phyloP scores from a whole-genome alignment of 805 yeast genomes.

The Candida anglica region DNA sequence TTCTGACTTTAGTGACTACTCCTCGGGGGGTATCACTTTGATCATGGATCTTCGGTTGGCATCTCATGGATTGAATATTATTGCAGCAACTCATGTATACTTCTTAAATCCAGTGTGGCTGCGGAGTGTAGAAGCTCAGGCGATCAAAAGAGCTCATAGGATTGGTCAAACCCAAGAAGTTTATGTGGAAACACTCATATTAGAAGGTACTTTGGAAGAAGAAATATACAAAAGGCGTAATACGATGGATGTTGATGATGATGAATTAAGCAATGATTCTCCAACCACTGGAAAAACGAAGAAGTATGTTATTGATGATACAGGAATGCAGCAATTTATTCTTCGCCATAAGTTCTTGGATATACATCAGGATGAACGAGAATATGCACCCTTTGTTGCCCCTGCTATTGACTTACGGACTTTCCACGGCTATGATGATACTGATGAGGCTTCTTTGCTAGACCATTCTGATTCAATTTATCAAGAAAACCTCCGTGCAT shows the following conservation, averaged over 20 bases:
- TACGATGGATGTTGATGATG: conserved; percentile 10
- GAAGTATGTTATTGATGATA: conserved; percentile 52
- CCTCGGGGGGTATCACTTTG: conserved; percentile 46
- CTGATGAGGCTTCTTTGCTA: conserved; percentile 10
- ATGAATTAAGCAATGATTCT: conserved; percentile 9
- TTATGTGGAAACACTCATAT: conserved; percentile 61
- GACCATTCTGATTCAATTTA: conserved; percentile 16
- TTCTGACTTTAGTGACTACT: conserved; percentile 42
- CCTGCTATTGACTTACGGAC: conserved; percentile 10
- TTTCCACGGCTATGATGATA: too few relatives aligned
- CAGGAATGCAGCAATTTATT: conserved; percentile 54
- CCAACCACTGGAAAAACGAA: conserved; percentile 7
- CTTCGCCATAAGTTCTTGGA: conserved; percentile 46
- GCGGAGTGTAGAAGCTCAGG: conserved; percentile 67
- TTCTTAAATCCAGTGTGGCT: conserved; percentile 74
- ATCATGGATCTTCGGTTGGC: conserved; percentile 68
- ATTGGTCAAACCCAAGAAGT: conserved; percentile 68
- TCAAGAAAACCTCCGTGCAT: conserved; percentile 8
- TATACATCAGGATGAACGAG: conserved; percentile 20
- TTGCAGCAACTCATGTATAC: conserved; percentile 64
- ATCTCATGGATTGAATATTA: conserved; percentile 65
- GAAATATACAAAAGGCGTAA: conserved; percentile 50
- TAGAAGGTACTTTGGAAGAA: conserved; percentile 63
- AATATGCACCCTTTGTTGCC: conserved; percentile 34
- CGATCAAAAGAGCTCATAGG: conserved; percentile 73